These are phyloP conservation scores for Verticillium tricorpus DNA, from an alignment of 2,329 filamentous ascomycete species.

Conservation along the genomic window DNA sequence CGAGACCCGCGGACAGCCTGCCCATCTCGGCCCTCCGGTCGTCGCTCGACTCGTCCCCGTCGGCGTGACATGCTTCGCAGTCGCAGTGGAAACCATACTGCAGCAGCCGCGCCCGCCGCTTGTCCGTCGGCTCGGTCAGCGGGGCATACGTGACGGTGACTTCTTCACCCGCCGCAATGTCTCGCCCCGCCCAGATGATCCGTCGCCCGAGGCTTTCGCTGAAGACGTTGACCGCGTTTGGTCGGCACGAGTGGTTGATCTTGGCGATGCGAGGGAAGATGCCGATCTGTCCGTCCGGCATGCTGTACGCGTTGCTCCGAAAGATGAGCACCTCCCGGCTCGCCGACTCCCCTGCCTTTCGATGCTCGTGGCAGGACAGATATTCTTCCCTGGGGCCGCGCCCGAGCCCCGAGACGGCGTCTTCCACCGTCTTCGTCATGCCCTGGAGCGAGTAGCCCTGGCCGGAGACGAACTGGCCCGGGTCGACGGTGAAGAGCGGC, in stretches of 20 bases:
- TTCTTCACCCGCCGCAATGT: conserved; percentile 25
- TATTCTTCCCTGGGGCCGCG: too few species aligned
- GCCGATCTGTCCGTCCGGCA: too few species aligned
- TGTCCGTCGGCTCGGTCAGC: conserved; percentile 21
- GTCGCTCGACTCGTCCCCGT: conserved; percentile 18
- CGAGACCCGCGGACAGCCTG: conserved; percentile 24
- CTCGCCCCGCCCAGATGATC: conserved; percentile 24
- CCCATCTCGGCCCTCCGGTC: conserved; percentile 23
- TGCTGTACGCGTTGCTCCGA: too few species aligned
- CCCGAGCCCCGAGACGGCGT: too few species aligned
- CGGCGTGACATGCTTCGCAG: too few species aligned
- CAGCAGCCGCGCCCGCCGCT: conserved; percentile 24
- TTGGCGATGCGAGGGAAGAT: too few species aligned
- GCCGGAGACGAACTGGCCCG: conserved; percentile 19
- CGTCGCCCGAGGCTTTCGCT: too few species aligned
- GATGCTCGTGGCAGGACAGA: too few species aligned
- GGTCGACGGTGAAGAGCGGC: conserved; percentile 26
- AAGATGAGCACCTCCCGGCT: too few species aligned
- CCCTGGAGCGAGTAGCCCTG: conserved; percentile 31
- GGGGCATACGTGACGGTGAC: conserved; percentile 30
- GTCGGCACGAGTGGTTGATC: too few species aligned
- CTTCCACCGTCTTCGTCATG: neutral
- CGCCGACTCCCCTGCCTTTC: too few species aligned
- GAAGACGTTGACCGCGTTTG: too few species aligned
- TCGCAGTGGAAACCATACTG: conserved; percentile 14